Percentiles rank a stretch among this genome's conserved stretches.
These are phyloP conservation scores for Suillus fuscotomentosus DNA, from an alignment of 768 basidiomycete genomes.

Conservation along the genomic window DNA sequence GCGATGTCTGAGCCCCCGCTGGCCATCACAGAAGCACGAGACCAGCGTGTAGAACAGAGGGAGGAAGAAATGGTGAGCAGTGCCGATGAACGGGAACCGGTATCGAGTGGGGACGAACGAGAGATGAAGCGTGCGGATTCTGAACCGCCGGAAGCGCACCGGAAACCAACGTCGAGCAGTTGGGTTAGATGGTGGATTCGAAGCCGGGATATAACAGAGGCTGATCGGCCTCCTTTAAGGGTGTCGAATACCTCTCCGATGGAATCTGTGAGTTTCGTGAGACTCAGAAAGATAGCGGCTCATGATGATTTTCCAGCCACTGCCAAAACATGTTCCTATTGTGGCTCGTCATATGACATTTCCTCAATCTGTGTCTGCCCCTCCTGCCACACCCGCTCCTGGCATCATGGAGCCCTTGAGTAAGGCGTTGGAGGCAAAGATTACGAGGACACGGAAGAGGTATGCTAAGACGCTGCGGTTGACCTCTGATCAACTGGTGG, in stretches of 20 bases:
- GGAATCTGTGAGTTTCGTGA: constrained; percentile 18
- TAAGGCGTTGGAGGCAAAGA: constrained; percentile 7
- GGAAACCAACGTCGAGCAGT: constrained; percentile 58
- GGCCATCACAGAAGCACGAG: constrained; percentile 29
- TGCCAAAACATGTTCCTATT: constrained; percentile 2
- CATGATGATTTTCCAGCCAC: constrained; percentile 16
- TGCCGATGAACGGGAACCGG: constrained; percentile 20
- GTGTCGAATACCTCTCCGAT: constrained; percentile 22
- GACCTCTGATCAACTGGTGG: constrained; percentile 91
- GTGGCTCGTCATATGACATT: constrained; percentile 3
- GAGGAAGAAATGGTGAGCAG: background rate
- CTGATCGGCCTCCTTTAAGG: constrained; percentile 23
- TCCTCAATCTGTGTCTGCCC: constrained; percentile 40
- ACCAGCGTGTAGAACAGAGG: constrained; percentile 18
- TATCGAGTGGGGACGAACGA: constrained; percentile 20
- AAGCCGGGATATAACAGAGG: constrained; percentile 38
- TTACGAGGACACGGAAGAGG: constrained; percentile 38
- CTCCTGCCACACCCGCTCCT: constrained; percentile 45
- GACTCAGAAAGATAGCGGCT: background rate
- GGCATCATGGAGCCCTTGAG: constrained; percentile 25
- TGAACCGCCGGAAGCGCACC: constrained; percentile 38
- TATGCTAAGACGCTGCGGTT: constrained; percentile 92
- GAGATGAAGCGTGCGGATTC: constrained; percentile 33
- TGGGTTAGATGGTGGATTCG: constrained; percentile 88
- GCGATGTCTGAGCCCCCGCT: constrained; percentile 9